Evolutionary conservation across 2,329 filamentous ascomycete species (phyloP).

Genomic region (Conoideocrella luteorostrata): DNA sequence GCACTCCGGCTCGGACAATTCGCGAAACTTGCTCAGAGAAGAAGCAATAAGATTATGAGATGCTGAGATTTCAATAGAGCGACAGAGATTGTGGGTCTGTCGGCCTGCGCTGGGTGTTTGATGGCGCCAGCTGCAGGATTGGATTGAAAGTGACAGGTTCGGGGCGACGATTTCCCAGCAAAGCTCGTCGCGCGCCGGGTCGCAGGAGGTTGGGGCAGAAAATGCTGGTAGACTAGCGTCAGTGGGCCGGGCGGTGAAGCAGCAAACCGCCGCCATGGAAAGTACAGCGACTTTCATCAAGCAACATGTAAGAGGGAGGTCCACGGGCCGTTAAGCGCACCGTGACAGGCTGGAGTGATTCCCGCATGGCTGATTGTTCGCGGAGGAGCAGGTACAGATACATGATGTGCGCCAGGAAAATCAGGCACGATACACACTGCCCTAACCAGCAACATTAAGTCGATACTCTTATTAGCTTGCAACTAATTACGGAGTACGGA

Average conservation of each 20-base stretch:
- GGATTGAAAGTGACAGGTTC: neutral
- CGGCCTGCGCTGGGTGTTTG: conserved; percentile 8
- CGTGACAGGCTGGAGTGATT: too few species aligned
- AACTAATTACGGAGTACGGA: conserved; percentile 2
- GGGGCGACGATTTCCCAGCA: conserved; percentile 7
- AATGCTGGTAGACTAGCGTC: conserved; percentile 7
- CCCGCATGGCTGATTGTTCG: too few species aligned
- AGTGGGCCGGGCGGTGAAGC: conserved; percentile 11
- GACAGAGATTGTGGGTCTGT: neutral
- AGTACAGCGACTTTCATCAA: too few species aligned
- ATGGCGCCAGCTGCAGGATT: conserved; percentile 6
- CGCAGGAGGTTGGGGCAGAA: conserved; percentile 14
- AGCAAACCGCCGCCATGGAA: too few species aligned
- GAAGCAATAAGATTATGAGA: neutral
- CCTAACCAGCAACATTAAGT: conserved; percentile 9
- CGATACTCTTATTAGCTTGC: too few species aligned
- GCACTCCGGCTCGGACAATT: conserved; percentile 3
- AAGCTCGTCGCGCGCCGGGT: conserved; percentile 13
- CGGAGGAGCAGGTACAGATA: too few species aligned
- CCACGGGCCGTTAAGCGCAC: too few species aligned
- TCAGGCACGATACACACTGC: neutral
- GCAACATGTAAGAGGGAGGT: too few species aligned
- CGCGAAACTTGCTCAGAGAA: conserved; percentile 1
- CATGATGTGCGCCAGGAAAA: too few species aligned
- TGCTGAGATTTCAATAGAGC: neutral